Evolutionary conservation across 1,139 yeast genomes (phyloP), one percentile per base, ranked within the genome.

Genomic region (Debaryomycetaceae sp.): DNA sequence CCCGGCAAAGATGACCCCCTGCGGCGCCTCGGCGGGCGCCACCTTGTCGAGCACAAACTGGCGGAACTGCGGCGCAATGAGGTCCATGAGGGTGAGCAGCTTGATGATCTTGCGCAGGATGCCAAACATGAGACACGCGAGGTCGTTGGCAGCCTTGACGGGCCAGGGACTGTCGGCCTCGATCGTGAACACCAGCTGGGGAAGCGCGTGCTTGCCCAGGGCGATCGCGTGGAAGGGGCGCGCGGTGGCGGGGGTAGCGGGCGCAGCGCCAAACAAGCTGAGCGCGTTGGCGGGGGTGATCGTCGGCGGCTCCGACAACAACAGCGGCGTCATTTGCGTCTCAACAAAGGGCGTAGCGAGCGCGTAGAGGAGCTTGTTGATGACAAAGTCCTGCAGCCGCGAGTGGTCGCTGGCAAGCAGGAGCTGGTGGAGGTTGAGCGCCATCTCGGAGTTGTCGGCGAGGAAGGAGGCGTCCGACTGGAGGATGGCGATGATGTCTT

Each of bases 71-170:
- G 84, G 81, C 10, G 88, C 84, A 21, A 88, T 76, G 39, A 86
- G 66, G 51, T 85, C 95, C 62, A 84, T 65, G 27, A 89, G 64
- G 1, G 86, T 74, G 32, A 82, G 56, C 12, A 79, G 69, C 28
- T 72, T 70, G 29, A 88, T 64, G 30, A 81, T 78, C 19, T 64
- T 65, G 46, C 78, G 77, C 37, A 84, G 77, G 8, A 83, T 77
- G 12, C 96, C 96, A 60, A 88, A 84, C 65, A 84, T 78, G 41
- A 86, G 66, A 49, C 95, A 83, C 0, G 96, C 95, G 44, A 86
- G 64, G 55, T 89, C 96, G 49, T 89, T 89, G 6, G 94, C 89
- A 5, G 94, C 89, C 44, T 76, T 75, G 28, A 89, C 74, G 14
- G 67, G 58, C 86, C 93, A 89, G 0, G 96, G 96, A 29, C 73